Conservation (phyloP, 2,329 filamentous ascomycete genomes). For the Endocalyx cinctus region DNA sequence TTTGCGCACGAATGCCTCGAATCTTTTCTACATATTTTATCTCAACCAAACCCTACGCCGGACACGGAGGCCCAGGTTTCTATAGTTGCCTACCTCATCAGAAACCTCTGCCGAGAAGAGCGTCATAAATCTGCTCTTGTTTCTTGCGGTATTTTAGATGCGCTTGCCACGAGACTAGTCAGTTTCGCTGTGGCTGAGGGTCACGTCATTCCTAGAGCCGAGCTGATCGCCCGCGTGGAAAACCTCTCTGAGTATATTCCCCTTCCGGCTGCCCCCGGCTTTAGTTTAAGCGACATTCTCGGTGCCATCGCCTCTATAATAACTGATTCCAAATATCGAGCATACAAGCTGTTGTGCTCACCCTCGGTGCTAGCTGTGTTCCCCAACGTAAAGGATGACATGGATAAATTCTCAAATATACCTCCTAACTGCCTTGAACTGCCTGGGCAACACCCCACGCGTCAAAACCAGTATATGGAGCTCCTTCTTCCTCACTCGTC, state of each 20-base stretch:
- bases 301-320: slow-evolving; percentile 75
- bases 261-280: slow-evolving; percentile 51
- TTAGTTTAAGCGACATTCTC: slow-evolving; percentile 64
- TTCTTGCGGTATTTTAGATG: slow-evolving; percentile 70
- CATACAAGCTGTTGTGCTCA: slow-evolving; percentile 65
- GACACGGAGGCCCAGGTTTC: slow-evolving; percentile 57
- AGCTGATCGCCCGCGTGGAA: slow-evolving; percentile 48
- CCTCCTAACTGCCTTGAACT: slow-evolving; percentile 51
- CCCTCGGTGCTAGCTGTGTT: slow-evolving; percentile 67
- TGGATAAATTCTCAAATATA: slow-evolving; percentile 41
- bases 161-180: slow-evolving; percentile 69
- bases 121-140: slow-evolving; percentile 67
- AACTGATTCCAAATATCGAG: slow-evolving; percentile 71
- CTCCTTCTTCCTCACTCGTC: slow-evolving; percentile 56
- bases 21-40: slow-evolving; percentile 62
- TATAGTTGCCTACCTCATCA: slow-evolving; percentile 54
- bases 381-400: slow-evolving; percentile 52
- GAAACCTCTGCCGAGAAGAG: slow-evolving; percentile 61
- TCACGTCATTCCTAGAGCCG: slow-evolving; percentile 62
- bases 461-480: slow-evolving; percentile 55
- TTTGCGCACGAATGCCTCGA: slow-evolving; percentile 60
- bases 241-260: slow-evolving; percentile 56
- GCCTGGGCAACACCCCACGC: slow-evolving; percentile 43
- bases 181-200: slow-evolving; percentile 65
- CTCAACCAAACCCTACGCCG: slow-evolving; percentile 48